Base-by-base conservation (phyloP, 2,329 filamentous ascomycete species). In the Colletotrichum sp. region DNA sequence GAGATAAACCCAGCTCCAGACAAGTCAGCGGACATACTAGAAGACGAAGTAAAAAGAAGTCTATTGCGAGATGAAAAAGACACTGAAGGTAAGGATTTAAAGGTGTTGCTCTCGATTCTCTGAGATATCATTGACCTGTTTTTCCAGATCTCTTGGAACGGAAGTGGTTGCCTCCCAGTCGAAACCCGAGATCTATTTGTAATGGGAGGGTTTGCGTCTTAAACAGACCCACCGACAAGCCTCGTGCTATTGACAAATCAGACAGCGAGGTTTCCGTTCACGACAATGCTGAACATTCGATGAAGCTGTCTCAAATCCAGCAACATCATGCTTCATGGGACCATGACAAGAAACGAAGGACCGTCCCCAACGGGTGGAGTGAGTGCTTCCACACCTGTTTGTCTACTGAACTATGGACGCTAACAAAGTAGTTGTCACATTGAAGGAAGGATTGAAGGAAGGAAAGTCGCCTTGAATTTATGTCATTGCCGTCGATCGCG, bases 351-450 rank as follows among this genome's bases (percentile, higher is more conserved):
- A 1, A 3, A n/a, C n/a, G 44, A 49, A 49, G 44, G 10, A 49
- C 44, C 44, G n/a, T 49, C 4, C n/a, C 44, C n/a, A 49, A 49
- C n/a, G 44, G 44, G 6, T 49, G 44, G 44, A 49, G 44, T 21
- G 0, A 21, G 44, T 21, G 3, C 18, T 49, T 4, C 1, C n/a
- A 13, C n/a, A 13, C 0, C 10, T 49, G 6, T 10, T 12, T 49
- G n/a, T 49, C 44, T 49, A 6, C 18, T 13, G n/a, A 21, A 49
- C 44, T 49, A 21, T 49, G 13, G 34, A 36, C 7, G 44, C n/a
- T 49, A 21, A 21, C 5, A n/a, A n/a, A n/a, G 4, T 6, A 49
- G 39, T 49, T 49, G 18, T 49, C 39, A 49, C 18, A n/a, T n/a
- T 44, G 39, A 44, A 44, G 39, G 8, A 10, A 10, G 18, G 39